Percentiles rank a stretch among this genome's conserved stretches.
phyloP scores from a whole-genome alignment of 106 monocot species.

The Dendrobium chrysotoxum region DNA sequence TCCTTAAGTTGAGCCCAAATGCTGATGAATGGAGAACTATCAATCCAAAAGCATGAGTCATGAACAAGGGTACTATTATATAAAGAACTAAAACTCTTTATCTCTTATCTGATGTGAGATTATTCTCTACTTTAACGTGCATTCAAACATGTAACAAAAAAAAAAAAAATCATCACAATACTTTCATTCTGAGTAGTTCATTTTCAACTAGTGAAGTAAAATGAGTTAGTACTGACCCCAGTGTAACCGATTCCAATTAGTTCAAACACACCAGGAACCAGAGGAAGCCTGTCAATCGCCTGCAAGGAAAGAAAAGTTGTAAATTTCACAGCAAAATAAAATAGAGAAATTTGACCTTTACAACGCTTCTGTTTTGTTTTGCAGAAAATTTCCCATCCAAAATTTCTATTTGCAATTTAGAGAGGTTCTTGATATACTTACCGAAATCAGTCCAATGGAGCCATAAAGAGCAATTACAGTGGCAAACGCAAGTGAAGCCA shows the following conservation, averaged over 20 bases:
- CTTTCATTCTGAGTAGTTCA: no score
- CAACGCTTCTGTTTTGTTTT: not conserved
- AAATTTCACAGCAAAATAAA: not conserved
- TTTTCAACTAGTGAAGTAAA: not conserved
- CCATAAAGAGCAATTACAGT: constrained; percentile 58
- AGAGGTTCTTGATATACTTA: constrained; percentile 14
- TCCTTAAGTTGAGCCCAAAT: no score
- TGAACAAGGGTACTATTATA: no score
- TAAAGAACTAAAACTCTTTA: no score
- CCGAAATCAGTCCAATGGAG: constrained; percentile 69
- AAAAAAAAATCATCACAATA: no score
- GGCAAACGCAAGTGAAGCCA: constrained; percentile 45
- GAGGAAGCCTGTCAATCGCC: constrained; percentile 86
- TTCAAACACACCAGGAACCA: constrained; percentile 66
- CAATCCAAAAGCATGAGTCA: no score
- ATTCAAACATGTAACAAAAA: no score
- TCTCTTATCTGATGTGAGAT: no score
- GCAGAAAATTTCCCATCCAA: not conserved
- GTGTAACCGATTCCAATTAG: constrained; percentile 86
- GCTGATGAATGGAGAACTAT: no score
- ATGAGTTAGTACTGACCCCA: constrained; percentile 48
- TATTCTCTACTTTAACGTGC: no score
- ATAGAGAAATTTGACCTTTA: not conserved
- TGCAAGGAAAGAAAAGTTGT: constrained; percentile 24
- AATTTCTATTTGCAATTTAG: not conserved